phyloP scores from a whole-genome alignment of 2,329 filamentous ascomycete species.

The Claviceps fusiformis region DNA sequence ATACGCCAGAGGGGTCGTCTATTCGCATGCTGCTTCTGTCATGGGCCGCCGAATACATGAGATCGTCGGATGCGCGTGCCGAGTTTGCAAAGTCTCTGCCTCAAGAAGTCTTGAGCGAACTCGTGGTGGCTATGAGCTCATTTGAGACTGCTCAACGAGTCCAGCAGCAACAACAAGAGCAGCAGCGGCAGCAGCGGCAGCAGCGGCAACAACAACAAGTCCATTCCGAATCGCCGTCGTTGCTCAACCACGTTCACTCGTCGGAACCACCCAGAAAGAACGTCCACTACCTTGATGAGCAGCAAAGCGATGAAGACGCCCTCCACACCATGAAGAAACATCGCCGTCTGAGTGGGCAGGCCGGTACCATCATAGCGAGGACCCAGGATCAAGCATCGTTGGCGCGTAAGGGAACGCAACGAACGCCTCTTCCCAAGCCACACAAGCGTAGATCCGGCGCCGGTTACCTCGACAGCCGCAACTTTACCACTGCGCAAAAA shows the following conservation, averaged over 20 bases:
- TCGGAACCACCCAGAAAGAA: slow-evolving; percentile 26
- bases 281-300: slow-evolving; percentile 29
- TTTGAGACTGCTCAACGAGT: slow-evolving; percentile 25
- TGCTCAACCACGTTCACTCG: slow-evolving; percentile 7
- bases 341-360: slow-evolving; percentile 22
- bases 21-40: slow-evolving; percentile 44
- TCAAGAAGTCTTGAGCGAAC: slow-evolving; percentile 47
- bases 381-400: slow-evolving; percentile 12
- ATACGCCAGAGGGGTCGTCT: slow-evolving; percentile 46
- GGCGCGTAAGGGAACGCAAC: slow-evolving; percentile 14
- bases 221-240: slow-evolving; percentile 10
- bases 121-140: slow-evolving; percentile 48
- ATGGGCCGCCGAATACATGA: slow-evolving; percentile 52
- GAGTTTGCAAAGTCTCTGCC: slow-evolving; percentile 49
- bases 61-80: slow-evolving; percentile 38
- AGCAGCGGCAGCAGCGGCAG: too few relatives aligned
- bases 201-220: not conserved
- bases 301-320: slow-evolving; percentile 3
- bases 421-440: slow-evolving; percentile 20
- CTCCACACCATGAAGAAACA: slow-evolving; percentile 24
- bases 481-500: slow-evolving; percentile 29
- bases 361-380: slow-evolving; percentile 4
- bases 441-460: slow-evolving; percentile 23
- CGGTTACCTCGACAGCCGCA: slow-evolving; percentile 17
- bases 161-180: not conserved